phyloP scores from a whole-genome alignment of 1,139 yeast genomes.

The Petasospora rhodanensis region DNA sequence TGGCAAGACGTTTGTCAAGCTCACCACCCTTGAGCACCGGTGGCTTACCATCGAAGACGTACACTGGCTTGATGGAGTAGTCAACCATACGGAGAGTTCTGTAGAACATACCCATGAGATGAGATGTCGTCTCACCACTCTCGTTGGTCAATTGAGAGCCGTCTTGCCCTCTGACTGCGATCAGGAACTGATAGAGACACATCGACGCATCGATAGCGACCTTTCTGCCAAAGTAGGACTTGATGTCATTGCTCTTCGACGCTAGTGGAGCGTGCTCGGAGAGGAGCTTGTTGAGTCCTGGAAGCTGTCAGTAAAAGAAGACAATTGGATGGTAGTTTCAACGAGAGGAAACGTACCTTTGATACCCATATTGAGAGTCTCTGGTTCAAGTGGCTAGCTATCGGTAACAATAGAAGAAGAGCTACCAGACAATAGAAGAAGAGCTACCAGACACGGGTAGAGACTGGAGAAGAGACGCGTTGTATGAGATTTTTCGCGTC shows the following conservation, averaged over 20 bases:
- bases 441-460: too few species aligned
- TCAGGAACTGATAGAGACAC: constrained; percentile 91
- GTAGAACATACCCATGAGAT: constrained; percentile 92
- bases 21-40: constrained; percentile 86
- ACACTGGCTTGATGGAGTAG: constrained; percentile 90
- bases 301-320: too few species aligned
- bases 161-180: constrained; percentile 94
- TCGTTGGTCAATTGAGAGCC: constrained; percentile 92
- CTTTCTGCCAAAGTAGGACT: constrained; percentile 84
- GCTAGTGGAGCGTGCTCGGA: constrained; percentile 89
- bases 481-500: too few species aligned
- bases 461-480: too few species aligned
- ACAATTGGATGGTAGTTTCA: too few species aligned
- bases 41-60: constrained; percentile 96
- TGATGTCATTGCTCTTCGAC: constrained; percentile 72
- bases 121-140: constrained; percentile 92
- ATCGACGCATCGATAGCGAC: constrained; percentile 85
- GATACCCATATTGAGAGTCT: constrained; percentile 22
- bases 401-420: too few species aligned
- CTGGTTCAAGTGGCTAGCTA: too few species aligned
- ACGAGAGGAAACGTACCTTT: constrained; percentile 21
- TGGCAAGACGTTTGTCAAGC: constrained; percentile 74
- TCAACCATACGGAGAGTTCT: constrained; percentile 86
- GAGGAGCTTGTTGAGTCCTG: constrained; percentile 55
- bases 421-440: too few species aligned